Conservation (phyloP, 2,329 filamentous ascomycete genomes). For the Dothideomycetidae sp. region DNA sequence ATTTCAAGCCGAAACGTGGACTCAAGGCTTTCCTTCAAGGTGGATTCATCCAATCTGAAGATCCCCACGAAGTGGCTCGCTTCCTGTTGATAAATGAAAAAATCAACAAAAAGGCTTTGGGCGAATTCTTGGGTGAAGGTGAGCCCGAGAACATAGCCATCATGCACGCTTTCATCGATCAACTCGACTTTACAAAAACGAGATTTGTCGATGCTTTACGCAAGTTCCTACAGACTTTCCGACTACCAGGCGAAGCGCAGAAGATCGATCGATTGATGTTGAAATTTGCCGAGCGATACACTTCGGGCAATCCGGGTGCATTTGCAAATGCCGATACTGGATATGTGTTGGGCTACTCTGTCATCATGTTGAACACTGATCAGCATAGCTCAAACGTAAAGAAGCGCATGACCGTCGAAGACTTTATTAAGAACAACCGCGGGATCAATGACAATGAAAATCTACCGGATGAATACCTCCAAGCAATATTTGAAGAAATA, state of each 20-base stretch:
- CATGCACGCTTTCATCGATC: conserved; percentile 96
- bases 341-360: conserved; percentile 89
- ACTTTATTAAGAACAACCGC: conserved; percentile 98
- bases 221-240: conserved; percentile 86
- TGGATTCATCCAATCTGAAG: conserved; percentile 71
- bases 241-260: conserved; percentile 86
- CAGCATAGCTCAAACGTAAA: conserved; percentile 81
- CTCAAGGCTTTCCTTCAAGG: conserved; percentile 72
- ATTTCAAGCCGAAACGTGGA: conserved; percentile 93
- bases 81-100: conserved; percentile 73
- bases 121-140: conserved; percentile 88
- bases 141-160: conserved; percentile 87
- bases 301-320: conserved; percentile 86
- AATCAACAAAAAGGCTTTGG: conserved; percentile 81
- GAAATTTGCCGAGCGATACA: conserved; percentile 94
- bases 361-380: conserved; percentile 93
- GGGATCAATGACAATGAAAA: conserved; percentile 96
- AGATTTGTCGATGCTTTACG: conserved; percentile 87
- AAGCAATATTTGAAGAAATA: conserved; percentile 86
- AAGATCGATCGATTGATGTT: conserved; percentile 99
- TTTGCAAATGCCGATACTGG: conserved; percentile 97
- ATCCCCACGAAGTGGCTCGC: conserved; percentile 64
- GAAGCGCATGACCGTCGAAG: conserved; percentile 82
- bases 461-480: conserved; percentile 81
- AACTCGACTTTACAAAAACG: conserved; percentile 83